phyloP scores from a whole-genome alignment of 805 yeast genomes.

The Yamadazyma philogaea region DNA sequence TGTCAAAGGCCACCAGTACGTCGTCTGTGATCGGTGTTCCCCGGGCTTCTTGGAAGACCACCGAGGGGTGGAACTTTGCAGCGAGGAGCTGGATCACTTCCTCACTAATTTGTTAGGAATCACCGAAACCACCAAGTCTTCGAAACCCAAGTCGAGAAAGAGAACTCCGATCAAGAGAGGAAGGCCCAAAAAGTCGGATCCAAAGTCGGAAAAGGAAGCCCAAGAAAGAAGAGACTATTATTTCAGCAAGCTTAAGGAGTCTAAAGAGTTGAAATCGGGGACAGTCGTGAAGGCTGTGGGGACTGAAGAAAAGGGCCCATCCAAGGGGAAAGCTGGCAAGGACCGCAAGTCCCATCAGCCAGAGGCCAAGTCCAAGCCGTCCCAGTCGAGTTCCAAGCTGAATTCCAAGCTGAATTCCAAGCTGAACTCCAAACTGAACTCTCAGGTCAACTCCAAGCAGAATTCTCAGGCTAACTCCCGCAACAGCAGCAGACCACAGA shows the following conservation, averaged over 20 bases:
- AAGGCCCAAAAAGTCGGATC: conserved; percentile 13
- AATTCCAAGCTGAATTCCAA: background rate
- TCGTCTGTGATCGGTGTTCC: conserved; percentile 46
- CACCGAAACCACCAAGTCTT: conserved; percentile 33
- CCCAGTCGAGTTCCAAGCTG: background rate
- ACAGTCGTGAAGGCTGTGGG: conserved; percentile 40
- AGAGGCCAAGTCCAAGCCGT: background rate
- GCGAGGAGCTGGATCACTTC: conserved; percentile 48
- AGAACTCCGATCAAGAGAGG: conserved; percentile 32
- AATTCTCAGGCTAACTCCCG: background rate
- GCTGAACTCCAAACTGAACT: background rate
- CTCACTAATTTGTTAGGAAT: conserved; percentile 47
- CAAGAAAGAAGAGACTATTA: conserved; percentile 40
- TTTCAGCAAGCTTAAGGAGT: conserved; percentile 28
- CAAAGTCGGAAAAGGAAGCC: too few species aligned
- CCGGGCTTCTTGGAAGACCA: conserved; percentile 15
- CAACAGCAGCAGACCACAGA: background rate
- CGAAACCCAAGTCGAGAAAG: conserved; percentile 26
- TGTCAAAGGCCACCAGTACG: conserved; percentile 15
- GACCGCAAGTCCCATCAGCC: too few species aligned
- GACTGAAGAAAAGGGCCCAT: conserved; percentile 2
- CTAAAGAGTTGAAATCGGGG: conserved; percentile 34
- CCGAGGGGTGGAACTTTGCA: conserved; percentile 24
- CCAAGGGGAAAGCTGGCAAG: background rate
- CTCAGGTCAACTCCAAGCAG: background rate